Evolutionary conservation across 495 filamentous ascomycete genomes (phyloP), one percentile per base, ranked within the genome.

Genomic region (Penicillium crystallinum): DNA sequence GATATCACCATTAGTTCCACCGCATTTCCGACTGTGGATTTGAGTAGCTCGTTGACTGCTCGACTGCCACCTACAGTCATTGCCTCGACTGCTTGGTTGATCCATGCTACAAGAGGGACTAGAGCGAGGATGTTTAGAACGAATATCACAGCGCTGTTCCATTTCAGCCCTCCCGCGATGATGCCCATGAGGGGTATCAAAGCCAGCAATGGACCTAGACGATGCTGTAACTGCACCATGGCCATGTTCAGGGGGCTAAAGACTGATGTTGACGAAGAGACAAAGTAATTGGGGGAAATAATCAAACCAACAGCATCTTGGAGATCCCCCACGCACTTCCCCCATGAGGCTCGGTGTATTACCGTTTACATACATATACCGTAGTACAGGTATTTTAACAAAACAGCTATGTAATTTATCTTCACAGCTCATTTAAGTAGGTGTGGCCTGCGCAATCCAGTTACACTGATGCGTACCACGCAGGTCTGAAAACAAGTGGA

Each of bases 11-110:
- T 58, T 11, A 67, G 27, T 38, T 67, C 64, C 10, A 67, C 48
- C 4, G 59, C 29, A 29, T 65, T 67, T 11, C 64, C 64, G 3
- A 67, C 34, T 17, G 59, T 63, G 18, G 62, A 63, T 35, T 60
- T 67, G n/a, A 67, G 53, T 29, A 67, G 21, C 27, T 58, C 64
- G 38, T 52, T 55, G 5, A 48, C 17, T 4, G 44, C 22, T 18
- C 47, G 49, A 11, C 44, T 49, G 2, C 54, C 29, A 34, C 25
- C 35, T 6, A 50, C 31, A 8, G 55, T 51, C 25, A 67, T 22
- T 12, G 61, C 33, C 21, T 54, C 49, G 23, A 63, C 52, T 22
- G 52, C 54, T 31, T 52, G 54, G 2, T 42, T 53, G 18, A 64
- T 53, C 54, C 55, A 56, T 10, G 50, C 30, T 8, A 52, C 35